A percentile compares a stretch with the other conserved stretches of the same genome.
Conservation (phyloP, 2,329 filamentous ascomycete genomes). For the Raffaelea albimanens region DNA sequence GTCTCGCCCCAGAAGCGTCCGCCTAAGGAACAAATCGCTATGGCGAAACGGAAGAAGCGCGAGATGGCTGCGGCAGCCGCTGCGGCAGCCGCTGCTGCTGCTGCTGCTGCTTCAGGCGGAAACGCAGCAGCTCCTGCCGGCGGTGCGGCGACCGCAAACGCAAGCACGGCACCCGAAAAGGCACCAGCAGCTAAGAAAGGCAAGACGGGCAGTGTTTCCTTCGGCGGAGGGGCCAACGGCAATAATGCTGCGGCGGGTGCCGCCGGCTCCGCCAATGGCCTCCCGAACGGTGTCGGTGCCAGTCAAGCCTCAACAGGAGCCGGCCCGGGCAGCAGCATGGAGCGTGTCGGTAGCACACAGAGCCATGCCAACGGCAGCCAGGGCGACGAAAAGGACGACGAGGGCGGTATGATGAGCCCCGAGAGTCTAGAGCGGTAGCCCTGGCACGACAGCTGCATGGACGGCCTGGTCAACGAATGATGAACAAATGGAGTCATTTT, state of each 20-base stretch:
- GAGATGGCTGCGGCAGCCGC: constrained; percentile 33
- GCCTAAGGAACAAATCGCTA: constrained; percentile 69
- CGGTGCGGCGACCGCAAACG: constrained; percentile 1
- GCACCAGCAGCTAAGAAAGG: constrained; percentile 41
- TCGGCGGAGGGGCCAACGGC: no score
- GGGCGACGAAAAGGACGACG: constrained; percentile 60
- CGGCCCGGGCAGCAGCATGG: constrained; percentile 38
- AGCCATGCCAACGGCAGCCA: constrained; percentile 50
- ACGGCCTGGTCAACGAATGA: no score
- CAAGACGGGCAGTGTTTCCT: constrained; percentile 24
- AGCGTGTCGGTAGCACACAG: constrained; percentile 47
- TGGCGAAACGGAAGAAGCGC: constrained; percentile 79
- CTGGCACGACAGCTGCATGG: no score
- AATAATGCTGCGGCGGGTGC: constrained; percentile 19
- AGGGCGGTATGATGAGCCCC: constrained; percentile 73
- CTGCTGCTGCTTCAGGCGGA: constrained; percentile 15
- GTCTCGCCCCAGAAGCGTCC: constrained; percentile 75
- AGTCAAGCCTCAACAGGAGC: constrained; percentile 19
- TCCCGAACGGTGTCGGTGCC: constrained; percentile 25
- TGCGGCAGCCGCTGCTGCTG: constrained; percentile 19
- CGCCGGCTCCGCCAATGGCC: constrained; percentile 27
- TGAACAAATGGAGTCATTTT: no score
- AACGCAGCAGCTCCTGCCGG: constrained; percentile 11
- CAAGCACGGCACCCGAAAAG: constrained; percentile 25
- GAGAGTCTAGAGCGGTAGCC: constrained; percentile 48